Conservation (phyloP, 768 basidiomycete species). For the Boletus tomentosulus region DNA sequence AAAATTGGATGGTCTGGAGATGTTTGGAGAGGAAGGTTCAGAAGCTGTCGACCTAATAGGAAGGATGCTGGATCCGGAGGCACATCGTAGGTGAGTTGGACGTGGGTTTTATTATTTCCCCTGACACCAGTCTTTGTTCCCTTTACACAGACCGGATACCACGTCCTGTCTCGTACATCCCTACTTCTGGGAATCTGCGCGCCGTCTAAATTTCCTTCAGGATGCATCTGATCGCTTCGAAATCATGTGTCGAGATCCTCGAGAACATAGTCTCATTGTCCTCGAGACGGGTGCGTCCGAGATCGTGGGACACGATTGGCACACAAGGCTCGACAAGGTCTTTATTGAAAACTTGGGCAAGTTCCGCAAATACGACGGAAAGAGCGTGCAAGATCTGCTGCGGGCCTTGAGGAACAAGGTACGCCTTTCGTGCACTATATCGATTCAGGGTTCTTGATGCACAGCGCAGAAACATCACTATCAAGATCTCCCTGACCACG, state of each 20-base stretch:
- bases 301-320: slow-evolving; percentile 92
- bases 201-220: slow-evolving; percentile 89
- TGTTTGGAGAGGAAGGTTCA: slow-evolving; percentile 90
- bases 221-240: slow-evolving; percentile 98
- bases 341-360: slow-evolving; percentile 96
- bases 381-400: slow-evolving; percentile 85
- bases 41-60: slow-evolving; percentile 82
- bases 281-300: slow-evolving; percentile 66
- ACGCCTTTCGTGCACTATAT: slow-evolving; percentile 19
- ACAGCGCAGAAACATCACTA: slow-evolving; percentile 86
- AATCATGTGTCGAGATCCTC: slow-evolving; percentile 93
- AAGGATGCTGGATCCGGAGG: slow-evolving; percentile 74
- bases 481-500: slow-evolving; percentile 91
- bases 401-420: slow-evolving; percentile 96
- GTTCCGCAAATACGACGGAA: slow-evolving; percentile 94
- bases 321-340: slow-evolving; percentile 74
- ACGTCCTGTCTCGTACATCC: slow-evolving; percentile 86
- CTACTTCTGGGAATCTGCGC: slow-evolving; percentile 91
- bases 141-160: slow-evolving; percentile 70
- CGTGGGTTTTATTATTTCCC: not conserved
- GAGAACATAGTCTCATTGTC: slow-evolving; percentile 65
- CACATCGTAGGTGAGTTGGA: slow-evolving; percentile 62
- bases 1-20: slow-evolving; percentile 62
- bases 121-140: not conserved
- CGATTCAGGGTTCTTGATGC: slow-evolving; percentile 7